Evolutionary conservation across 2,329 filamentous ascomycete species (phyloP), one percentile per base, ranked within the genome.

Genomic region (Botrytis porri): DNA sequence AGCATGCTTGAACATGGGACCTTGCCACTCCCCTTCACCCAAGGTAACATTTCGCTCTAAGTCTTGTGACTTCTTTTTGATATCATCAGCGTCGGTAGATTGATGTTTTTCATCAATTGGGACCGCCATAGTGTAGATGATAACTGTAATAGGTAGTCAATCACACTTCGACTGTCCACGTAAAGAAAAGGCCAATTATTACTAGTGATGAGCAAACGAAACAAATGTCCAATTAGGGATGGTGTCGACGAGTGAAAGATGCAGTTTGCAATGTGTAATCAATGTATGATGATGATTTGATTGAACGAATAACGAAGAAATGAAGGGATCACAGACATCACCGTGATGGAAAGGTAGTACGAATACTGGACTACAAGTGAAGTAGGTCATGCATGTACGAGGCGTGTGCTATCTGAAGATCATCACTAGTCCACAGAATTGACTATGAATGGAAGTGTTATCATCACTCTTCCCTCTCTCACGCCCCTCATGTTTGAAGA

Each of bases 1-100:
- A 37, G 81, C 81, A 71, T 84, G 83, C 71, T 82, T 81, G 59
- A 78, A 76, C n/a, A 74, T 70, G 8, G 67, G 59, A 69, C 76
- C 73, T n/a, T 72, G 74, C 1, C 73, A n/a, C 12, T 77, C 77
- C 12, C 76, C 76, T 32, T 78, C 73, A 7, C 64, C 74, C 32
- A 75, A 73, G 62, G 75, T 77, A 63, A 64, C 57, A 54, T 71
- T 76, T 59, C 61, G 69, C n/a, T 60, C 66, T 2, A 71, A 45
- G 59, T 78, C 77, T n/a, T 76, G 73, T 20, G 75, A 74, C 29
- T 76, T 74, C 5, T 76, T 73, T 6, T 69, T 69, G 16, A 73
- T 72, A 37, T 54, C 73, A 70, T 48, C 25, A 14, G 70, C 45
- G 20, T 37, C 18, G 6, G n/a, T 29, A 7, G 29, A 60, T 4